These are phyloP conservation scores for Sphaerulina populicola DNA, from an alignment of 2,329 filamentous ascomycete species.

Conservation along the genomic window DNA sequence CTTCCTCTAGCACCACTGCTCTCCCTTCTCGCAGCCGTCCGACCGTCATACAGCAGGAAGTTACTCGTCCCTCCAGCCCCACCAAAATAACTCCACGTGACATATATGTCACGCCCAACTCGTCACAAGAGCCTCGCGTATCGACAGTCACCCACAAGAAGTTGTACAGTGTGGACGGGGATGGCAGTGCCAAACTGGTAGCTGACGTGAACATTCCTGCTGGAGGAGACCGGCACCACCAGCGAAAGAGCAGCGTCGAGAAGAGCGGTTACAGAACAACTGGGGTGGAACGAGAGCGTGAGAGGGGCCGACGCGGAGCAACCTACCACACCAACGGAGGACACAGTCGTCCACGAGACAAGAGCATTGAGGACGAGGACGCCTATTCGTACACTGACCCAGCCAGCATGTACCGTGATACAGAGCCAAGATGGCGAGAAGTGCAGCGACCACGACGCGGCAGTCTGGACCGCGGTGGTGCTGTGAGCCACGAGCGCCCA, in stretches of 20 bases:
- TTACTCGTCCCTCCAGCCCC: slow-evolving; percentile 37
- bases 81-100: slow-evolving; percentile 32
- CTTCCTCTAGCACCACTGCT: slow-evolving; percentile 19
- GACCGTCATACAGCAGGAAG: slow-evolving; percentile 30
- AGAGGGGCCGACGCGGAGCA: slow-evolving; percentile 23
- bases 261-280: slow-evolving; percentile 21
- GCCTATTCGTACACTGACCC: slow-evolving; percentile 45
- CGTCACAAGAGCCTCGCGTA: slow-evolving; percentile 26
- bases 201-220: slow-evolving; percentile 34
- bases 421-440: slow-evolving; percentile 41
- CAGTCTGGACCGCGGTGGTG: slow-evolving; percentile 37
- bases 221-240: slow-evolving; percentile 35
- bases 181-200: slow-evolving; percentile 34
- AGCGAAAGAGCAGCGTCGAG: slow-evolving; percentile 30
- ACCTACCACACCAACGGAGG: slow-evolving; percentile 28
- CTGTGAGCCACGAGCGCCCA: slow-evolving; percentile 36
- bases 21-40: slow-evolving; percentile 31
- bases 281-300: slow-evolving; percentile 19
- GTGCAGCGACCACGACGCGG: slow-evolving; percentile 35
- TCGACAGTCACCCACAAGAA: slow-evolving; percentile 37
- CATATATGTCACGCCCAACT: slow-evolving; percentile 35
- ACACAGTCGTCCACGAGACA: slow-evolving; percentile 19
- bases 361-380: slow-evolving; percentile 36
- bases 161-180: slow-evolving; percentile 44
- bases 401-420: slow-evolving; percentile 45